Evolutionary conservation across 768 basidiomycete species (phyloP).

Genomic region (Suillus plorans): DNA sequence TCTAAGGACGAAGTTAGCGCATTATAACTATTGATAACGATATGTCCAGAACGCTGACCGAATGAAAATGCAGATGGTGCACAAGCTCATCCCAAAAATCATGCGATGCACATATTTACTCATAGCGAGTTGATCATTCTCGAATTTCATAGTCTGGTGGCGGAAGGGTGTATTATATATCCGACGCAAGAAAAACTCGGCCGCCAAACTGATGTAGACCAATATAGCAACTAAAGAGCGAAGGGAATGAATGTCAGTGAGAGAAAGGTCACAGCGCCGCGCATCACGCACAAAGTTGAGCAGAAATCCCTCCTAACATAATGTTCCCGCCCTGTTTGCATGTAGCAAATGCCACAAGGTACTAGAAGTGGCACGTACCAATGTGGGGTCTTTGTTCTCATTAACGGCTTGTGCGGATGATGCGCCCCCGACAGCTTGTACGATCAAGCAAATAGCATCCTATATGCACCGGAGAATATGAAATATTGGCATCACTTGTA

Average conservation of each 20-base stretch:
- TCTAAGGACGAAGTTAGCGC: slow-evolving; percentile 2
- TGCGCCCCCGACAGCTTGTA: slow-evolving; percentile 43
- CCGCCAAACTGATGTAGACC: slow-evolving; percentile 39
- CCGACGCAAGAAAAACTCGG: slow-evolving; percentile 49
- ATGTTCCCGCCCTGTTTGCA: slow-evolving; percentile 45
- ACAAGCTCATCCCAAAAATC: slow-evolving; percentile 37
- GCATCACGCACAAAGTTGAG: slow-evolving; percentile 47
- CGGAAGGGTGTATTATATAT: slow-evolving; percentile 34
- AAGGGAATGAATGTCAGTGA: slow-evolving; percentile 14
- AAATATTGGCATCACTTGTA: neutral
- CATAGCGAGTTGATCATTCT: neutral
- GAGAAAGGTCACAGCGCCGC: slow-evolving; percentile 17
- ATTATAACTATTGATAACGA: neutral
- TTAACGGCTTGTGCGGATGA: slow-evolving; percentile 40
- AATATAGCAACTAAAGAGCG: slow-evolving; percentile 38
- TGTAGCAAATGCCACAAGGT: neutral
- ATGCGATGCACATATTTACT: slow-evolving; percentile 27
- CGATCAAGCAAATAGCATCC: slow-evolving; percentile 36
- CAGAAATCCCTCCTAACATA: slow-evolving; percentile 63
- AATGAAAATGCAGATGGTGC: slow-evolving; percentile 44
- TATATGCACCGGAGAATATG: slow-evolving; percentile 6
- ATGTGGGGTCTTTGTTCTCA: slow-evolving; percentile 20
- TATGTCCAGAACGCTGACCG: slow-evolving; percentile 30
- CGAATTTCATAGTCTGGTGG: neutral
- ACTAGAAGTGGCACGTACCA: slow-evolving; percentile 6